phyloP scores from a whole-genome alignment of 2,329 filamentous ascomycete species.

The Fusarium citri region DNA sequence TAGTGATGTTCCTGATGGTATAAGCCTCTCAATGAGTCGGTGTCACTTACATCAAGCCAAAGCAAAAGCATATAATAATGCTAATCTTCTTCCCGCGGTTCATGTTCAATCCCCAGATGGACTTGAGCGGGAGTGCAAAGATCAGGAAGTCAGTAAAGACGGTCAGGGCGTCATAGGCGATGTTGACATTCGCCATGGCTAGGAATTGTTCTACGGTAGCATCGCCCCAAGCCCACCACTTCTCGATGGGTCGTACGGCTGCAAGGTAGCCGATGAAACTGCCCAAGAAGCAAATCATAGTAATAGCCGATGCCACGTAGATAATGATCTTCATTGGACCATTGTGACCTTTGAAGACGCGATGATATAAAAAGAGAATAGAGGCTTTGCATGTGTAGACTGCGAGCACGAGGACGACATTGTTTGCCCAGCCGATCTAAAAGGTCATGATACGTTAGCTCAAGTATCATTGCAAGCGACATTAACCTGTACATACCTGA shows the following conservation, averaged over 20 bases:
- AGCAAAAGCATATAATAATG: slow-evolving; percentile 9
- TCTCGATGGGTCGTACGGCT: slow-evolving; percentile 1
- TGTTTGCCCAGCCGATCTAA: slow-evolving; percentile 11
- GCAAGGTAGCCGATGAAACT: slow-evolving; percentile 8
- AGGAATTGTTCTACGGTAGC: slow-evolving; percentile 10
- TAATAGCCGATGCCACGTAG: neutral
- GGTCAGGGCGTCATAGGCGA: slow-evolving; percentile 9
- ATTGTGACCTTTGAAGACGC: slow-evolving; percentile 13
- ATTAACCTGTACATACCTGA: neutral
- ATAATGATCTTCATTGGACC: slow-evolving; percentile 6
- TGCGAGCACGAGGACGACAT: slow-evolving; percentile 9
- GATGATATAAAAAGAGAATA: slow-evolving; percentile 12
- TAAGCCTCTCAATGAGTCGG: no score
- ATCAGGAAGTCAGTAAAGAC: slow-evolving; percentile 19
- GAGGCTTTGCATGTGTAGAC: slow-evolving; percentile 10
- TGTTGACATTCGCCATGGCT: slow-evolving; percentile 8
- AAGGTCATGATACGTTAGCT: neutral
- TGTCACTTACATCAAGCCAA: slow-evolving; percentile 6
- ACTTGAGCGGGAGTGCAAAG: slow-evolving; percentile 12
- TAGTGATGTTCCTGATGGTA: rapidly evolving
- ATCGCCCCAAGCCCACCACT: slow-evolving; percentile 25
- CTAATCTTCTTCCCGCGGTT: slow-evolving; percentile 13
- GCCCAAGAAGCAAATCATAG: slow-evolving; percentile 7
- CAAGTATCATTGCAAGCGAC: rapidly evolving
- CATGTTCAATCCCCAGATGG: slow-evolving; percentile 13